A percentile compares a stretch with the other conserved stretches of the same genome.
phyloP scores from a whole-genome alignment of 352 stramenopile genomes.

The Phytophthora sp. region DNA sequence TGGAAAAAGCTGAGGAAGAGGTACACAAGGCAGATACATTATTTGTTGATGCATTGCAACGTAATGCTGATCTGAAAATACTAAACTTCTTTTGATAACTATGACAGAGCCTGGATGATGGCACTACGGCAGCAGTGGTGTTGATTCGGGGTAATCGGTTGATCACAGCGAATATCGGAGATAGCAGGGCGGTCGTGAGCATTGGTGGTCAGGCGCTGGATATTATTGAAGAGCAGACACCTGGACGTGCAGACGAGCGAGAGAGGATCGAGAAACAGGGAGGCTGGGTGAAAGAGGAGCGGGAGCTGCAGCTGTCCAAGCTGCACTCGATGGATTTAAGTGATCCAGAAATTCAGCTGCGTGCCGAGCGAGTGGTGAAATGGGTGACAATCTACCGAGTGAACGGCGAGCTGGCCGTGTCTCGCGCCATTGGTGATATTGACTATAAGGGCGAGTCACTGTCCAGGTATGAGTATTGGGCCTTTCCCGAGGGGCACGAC shows the following conservation, averaged over 20 bases:
- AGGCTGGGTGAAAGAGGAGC: conserved; percentile 85
- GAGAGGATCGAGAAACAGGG: conserved; percentile 72
- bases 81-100: conserved; percentile 10
- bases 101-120: conserved; percentile 64
- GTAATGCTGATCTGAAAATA: not conserved
- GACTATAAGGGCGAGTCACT: conserved; percentile 89
- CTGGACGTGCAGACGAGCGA: conserved; percentile 74
- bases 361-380: conserved; percentile 79
- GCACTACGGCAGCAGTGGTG: conserved; percentile 81
- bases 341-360: conserved; percentile 85
- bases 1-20: conserved; percentile 63
- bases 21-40: conserved; percentile 29
- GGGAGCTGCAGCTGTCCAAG: conserved; percentile 88
- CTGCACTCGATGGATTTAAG: conserved; percentile 90
- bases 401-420: conserved; percentile 93
- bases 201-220: conserved; percentile 80
- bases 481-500: conserved; percentile 82
- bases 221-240: conserved; percentile 90
- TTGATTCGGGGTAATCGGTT: conserved; percentile 83
- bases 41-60: too few species aligned
- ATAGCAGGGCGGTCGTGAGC: conserved; percentile 86
- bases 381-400: conserved; percentile 90
- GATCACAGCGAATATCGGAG: conserved; percentile 88
- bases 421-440: conserved; percentile 91
- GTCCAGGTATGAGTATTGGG: conserved; percentile 83